Conservation (phyloP, 352 stramenopile genomes). For the Blastocystis sp. region DNA sequence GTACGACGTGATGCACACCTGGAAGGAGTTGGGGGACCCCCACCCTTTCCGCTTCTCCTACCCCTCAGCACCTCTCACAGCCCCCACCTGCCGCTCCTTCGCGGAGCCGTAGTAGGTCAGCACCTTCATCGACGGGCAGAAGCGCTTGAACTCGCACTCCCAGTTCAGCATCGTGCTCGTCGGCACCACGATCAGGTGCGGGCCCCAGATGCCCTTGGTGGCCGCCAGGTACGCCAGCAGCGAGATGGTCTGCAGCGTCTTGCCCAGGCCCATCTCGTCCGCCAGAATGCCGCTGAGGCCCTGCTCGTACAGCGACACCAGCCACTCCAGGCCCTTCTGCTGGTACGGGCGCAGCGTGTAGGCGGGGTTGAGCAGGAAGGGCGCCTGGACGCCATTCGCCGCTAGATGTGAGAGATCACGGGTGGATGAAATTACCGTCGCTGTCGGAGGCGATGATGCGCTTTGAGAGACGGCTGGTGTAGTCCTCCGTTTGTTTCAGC, state of each 20-base stretch:
- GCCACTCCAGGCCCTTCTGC: slow-evolving; percentile 90
- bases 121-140: slow-evolving; percentile 91
- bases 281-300: slow-evolving; percentile 96
- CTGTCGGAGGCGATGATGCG: slow-evolving; percentile 73
- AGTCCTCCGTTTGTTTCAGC: slow-evolving; percentile 91
- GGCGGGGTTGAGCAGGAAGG: slow-evolving; percentile 73
- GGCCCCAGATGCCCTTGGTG: slow-evolving; percentile 87
- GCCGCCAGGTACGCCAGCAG: slow-evolving; percentile 90
- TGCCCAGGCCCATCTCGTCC: slow-evolving; percentile 89
- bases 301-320: slow-evolving; percentile 91
- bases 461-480: slow-evolving; percentile 81
- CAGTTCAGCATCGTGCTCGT: slow-evolving; percentile 97
- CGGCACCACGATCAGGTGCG: slow-evolving; percentile 95
- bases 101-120: slow-evolving; percentile 96
- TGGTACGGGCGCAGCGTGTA: slow-evolving; percentile 80
- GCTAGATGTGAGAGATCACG: slow-evolving; percentile 71
- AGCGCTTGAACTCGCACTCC: slow-evolving; percentile 97
- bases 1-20: slow-evolving; percentile 97
- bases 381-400: slow-evolving; percentile 70
- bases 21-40: slow-evolving; percentile 91
- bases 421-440: slow-evolving; percentile 47
- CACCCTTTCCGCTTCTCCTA: slow-evolving; percentile 83
- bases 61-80: slow-evolving; percentile 68
- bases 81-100: slow-evolving; percentile 85
- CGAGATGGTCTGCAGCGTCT: slow-evolving; percentile 98